A percentile compares a stretch with the other conserved stretches of the same genome.
Evolutionary conservation across 352 stramenopile genomes (phyloP).

Genomic region (Hyaloperonospora brassicae): DNA sequence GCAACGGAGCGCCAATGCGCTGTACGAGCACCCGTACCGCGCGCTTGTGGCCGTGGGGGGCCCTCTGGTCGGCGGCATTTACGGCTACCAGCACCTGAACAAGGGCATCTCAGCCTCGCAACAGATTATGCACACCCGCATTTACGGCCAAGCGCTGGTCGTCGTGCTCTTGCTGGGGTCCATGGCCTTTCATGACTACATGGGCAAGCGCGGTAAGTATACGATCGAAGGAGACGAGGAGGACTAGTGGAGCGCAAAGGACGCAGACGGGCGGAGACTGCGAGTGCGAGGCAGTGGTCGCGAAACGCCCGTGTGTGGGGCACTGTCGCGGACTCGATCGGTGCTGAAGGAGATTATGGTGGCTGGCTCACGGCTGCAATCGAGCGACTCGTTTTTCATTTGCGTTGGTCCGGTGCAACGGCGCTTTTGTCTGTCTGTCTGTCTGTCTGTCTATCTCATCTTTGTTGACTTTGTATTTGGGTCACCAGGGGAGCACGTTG

Average conservation of each 20-base stretch:
- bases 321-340: no score
- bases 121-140: conserved; percentile 83
- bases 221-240: conserved; percentile 30
- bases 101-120: conserved; percentile 60
- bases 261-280: no score
- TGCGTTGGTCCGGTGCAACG: no score
- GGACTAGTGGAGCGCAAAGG: conserved; percentile 6
- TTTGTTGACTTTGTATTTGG: no score
- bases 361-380: no score
- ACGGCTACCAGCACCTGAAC: conserved; percentile 61
- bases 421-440: no score
- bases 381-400: no score
- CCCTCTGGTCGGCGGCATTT: conserved; percentile 68
- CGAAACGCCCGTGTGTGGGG: no score
- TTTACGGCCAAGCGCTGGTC: conserved; percentile 68
- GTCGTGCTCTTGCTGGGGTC: conserved; percentile 65
- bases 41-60: conserved; percentile 41
- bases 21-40: conserved; percentile 79
- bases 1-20: conserved; percentile 57
- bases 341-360: no score
- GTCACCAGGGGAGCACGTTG: no score
- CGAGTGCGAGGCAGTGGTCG: no score
- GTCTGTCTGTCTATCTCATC: no score
- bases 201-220: conserved; percentile 62
- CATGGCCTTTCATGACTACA: conserved; percentile 84